Base-by-base conservation (phyloP, 148 eudicot genomes). In the Heliosperma pusillum region DNA sequence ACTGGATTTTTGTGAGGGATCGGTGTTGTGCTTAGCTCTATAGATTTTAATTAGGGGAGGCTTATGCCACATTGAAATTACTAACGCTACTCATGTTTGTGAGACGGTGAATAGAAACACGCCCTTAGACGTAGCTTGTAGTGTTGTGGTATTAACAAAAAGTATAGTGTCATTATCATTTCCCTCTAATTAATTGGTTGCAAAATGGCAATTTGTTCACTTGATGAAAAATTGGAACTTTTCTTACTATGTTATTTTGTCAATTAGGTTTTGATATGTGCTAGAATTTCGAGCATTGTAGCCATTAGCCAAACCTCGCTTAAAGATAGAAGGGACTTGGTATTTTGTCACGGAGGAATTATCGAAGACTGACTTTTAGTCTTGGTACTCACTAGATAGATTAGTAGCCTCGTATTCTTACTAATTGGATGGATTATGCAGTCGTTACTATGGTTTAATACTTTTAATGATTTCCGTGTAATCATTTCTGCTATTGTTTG, bases 171-270 rank as follows among this genome's bases (percentile, higher is more conserved):
- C n/a, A n/a, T n/a, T n/a, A n/a, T n/a, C n/a, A n/a, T n/a, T n/a
- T n/a, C n/a, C n/a, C n/a, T n/a, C n/a, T 36, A 62, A 27, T 77
- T 52, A 62, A n/a, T 25, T 70, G 60, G 21, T 19, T 19, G 58
- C 33, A 25, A 15, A 40, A 42, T 25, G 17, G 19, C 27, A 21
- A 62, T 63, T 36, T 8, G 42, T 5, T 36, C 8, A 36, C 7
- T 11, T 40, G 70, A 21, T 64, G 66, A 69, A 57, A 16, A 26
- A 52, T 16, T 24, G 57, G 5, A 50, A 7, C 55, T 59, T 22
- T 59, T 59, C 3, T 7, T 10, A 42, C 9, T 42, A 42, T 42
- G 45, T 42, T 42, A 5, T 42, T 42, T 1, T 2, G 9, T 7
- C 45, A 0, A 50, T 50, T 50, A 50, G 55, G 55, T 50, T 50